Percentiles rank a stretch among this genome's conserved stretches.
Conservation (phyloP, 768 basidiomycete species). For the Leccinum rimulosum region DNA sequence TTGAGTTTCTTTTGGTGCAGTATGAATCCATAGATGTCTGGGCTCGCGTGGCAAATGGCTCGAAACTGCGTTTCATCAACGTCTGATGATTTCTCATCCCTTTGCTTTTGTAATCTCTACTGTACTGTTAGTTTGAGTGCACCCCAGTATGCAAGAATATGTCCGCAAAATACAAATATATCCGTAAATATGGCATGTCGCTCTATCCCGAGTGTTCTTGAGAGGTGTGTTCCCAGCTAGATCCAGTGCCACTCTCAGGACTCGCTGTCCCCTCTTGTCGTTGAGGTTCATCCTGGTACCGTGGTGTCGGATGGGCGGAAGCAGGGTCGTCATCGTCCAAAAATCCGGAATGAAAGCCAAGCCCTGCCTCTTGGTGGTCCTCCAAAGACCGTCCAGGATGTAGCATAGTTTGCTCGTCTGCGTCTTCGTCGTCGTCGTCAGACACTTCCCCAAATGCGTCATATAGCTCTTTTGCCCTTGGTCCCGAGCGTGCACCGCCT, state of each 20-base stretch:
- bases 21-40: constrained; percentile 85
- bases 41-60: constrained; percentile 78
- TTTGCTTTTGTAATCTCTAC: background rate
- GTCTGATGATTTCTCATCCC: constrained; percentile 13
- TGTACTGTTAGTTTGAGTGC: constrained; percentile 15
- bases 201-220: constrained; percentile 30
- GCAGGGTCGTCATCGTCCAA: constrained; percentile 73
- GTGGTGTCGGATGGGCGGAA: constrained; percentile 28
- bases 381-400: constrained; percentile 35
- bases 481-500: constrained; percentile 32
- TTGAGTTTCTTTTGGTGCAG: constrained; percentile 40
- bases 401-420: constrained; percentile 69
- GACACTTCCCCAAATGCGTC: constrained; percentile 93
- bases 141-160: constrained; percentile 19
- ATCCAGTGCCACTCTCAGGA: constrained; percentile 44
- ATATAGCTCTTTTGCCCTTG: constrained; percentile 85
- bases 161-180: constrained; percentile 14
- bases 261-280: constrained; percentile 22
- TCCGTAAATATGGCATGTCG: constrained; percentile 16
- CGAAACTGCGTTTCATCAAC: constrained; percentile 70
- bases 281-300: constrained; percentile 57
- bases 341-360: constrained; percentile 77
- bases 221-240: constrained; percentile 76
- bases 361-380: constrained; percentile 35
- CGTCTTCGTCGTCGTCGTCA: constrained; percentile 80